Evolutionary conservation across 805 yeast species (phyloP).

Genomic region (Sugiyamaella floridensis): DNA sequence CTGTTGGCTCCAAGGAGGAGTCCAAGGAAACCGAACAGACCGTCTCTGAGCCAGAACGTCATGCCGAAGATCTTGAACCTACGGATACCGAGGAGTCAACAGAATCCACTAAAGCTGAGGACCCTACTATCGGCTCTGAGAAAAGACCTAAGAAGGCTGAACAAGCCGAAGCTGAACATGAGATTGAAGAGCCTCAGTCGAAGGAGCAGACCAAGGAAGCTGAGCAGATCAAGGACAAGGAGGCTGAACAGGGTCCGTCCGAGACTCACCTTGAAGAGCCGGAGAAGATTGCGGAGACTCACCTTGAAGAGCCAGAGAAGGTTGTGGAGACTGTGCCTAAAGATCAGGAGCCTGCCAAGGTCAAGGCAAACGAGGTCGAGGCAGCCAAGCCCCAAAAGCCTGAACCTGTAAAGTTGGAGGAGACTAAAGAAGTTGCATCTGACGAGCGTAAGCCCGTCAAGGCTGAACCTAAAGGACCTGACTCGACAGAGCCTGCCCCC

Average conservation of each 20-base stretch:
- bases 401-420: too few species aligned
- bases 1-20: conserved; percentile 42
- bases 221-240: conserved; percentile 59
- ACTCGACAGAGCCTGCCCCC: neutral
- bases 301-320: conserved; percentile 39
- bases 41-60: conserved; percentile 57
- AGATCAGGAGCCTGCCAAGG: too few species aligned
- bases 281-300: conserved; percentile 34
- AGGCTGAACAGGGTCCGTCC: conserved; percentile 47
- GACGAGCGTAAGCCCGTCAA: too few species aligned
- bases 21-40: conserved; percentile 46
- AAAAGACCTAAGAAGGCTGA: conserved; percentile 42
- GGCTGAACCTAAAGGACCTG: too few species aligned
- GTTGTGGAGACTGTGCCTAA: neutral
- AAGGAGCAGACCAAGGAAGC: conserved; percentile 60
- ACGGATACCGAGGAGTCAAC: neutral
- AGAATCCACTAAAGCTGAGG: neutral
- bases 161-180: conserved; percentile 75
- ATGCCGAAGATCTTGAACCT: neutral
- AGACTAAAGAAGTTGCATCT: too few species aligned
- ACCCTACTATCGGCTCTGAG: conserved; percentile 28
- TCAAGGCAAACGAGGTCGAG: too few species aligned
- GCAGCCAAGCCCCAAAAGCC: too few species aligned
- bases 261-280: neutral
- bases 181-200: conserved; percentile 9